Base-by-base conservation (phyloP, 495 filamentous ascomycete species). In the Aspergillus ostianus region DNA sequence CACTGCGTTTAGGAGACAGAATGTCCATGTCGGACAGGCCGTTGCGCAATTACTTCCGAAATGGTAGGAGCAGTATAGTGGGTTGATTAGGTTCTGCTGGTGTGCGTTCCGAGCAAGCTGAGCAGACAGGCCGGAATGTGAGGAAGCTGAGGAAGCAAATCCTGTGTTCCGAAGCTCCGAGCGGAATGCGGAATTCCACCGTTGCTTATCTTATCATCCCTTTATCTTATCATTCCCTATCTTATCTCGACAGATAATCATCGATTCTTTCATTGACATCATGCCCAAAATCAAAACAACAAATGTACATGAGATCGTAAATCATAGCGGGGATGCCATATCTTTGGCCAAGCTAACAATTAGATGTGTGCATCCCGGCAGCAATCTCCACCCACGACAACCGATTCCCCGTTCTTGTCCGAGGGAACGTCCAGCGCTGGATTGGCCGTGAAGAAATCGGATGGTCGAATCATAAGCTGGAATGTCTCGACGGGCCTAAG, bases 361-460 rank as follows among this genome's bases (percentile, higher is more conserved):
- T 66, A 76, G n/a, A 76, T 70, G 44, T 74, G 73, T 10, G 72
- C 62, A 27, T 66, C 66, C 0, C 70, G 72, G 55, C 73, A 76
- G 48, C 65, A 67, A 18, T 67, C 62, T 1, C 44, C 41, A 9
- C 61, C 55, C n/a, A 78, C 76, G 7, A 86, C 68, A 19, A 81
- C 70, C 13, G 80, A 84, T 13, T 81, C 72, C 51, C 69, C 66
- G 63, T 87, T 87, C 70, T 80, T 80, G 41, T 60, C 76, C 0
- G 76, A 86, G 19, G 88, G 83, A 26, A 92, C 89, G 72, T 93
- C 89, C 41, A 91, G 58, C 12, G 88, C 85, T 0, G 89, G 89
- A 58, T 92, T 93, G 64, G 76, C 80, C 7, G 84, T 83, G 70
- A 93, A 93, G 76, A 93, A 92, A 60, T 90, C 88, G 18, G 81